phyloP scores from a whole-genome alignment of 1,284 basidiomycete genomes.

The Irpex rosettiformis region DNA sequence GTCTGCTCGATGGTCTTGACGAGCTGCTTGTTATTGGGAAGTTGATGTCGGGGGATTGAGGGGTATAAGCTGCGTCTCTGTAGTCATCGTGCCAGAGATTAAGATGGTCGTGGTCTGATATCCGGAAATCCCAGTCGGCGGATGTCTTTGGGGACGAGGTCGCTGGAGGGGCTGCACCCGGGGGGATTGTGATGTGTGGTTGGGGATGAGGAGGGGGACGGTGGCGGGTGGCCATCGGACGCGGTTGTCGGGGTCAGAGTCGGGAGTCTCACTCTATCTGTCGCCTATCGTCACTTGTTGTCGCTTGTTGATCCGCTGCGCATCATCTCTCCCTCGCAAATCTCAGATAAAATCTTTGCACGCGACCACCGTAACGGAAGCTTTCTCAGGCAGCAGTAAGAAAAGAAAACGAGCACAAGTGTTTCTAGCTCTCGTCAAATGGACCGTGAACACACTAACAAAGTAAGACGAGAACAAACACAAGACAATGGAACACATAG shows the following conservation, averaged over 20 bases:
- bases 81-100: conserved; percentile 30
- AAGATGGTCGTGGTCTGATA: conserved; percentile 28
- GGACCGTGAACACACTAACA: too few relatives aligned
- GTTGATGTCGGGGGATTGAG: conserved; percentile 18
- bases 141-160: conserved; percentile 25
- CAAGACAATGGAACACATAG: too few relatives aligned
- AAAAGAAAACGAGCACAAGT: too few relatives aligned
- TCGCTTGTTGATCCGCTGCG: conserved; percentile 5
- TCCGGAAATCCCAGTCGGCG: conserved; percentile 26
- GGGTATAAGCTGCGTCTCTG: conserved; percentile 16
- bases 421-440: too few relatives aligned
- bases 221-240: neutral
- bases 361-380: too few relatives aligned
- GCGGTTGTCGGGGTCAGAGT: neutral
- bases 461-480: too few relatives aligned
- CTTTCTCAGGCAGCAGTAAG: too few relatives aligned
- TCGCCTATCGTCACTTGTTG: conserved; percentile 9
- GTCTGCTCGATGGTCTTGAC: conserved; percentile 31
- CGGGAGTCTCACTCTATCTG: neutral
- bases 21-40: conserved; percentile 31
- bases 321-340: neutral
- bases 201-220: conserved; percentile 25
- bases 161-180: conserved; percentile 29
- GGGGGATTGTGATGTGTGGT: conserved; percentile 39
- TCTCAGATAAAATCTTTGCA: neutral